phyloP scores from a whole-genome alignment of 2,329 filamentous ascomycete genomes.

The Fusarium sp. region DNA sequence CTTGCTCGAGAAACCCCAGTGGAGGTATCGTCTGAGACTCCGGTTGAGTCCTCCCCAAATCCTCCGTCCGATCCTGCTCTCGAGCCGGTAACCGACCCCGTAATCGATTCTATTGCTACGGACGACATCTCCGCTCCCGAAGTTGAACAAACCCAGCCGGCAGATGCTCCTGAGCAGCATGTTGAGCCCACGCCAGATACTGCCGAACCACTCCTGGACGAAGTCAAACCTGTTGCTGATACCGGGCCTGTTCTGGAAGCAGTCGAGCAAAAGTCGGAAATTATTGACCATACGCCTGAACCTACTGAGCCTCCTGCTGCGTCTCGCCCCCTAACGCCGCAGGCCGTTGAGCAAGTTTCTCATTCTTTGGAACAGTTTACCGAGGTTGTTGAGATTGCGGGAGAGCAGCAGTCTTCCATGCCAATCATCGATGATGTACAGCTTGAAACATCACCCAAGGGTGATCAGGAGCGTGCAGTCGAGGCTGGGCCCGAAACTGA shows the following conservation, averaged over 20 bases:
- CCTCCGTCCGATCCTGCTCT: neutral
- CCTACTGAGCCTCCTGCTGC: neutral
- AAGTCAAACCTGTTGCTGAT: constrained; percentile 1
- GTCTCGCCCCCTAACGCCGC: constrained; percentile 1
- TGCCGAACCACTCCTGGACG: neutral
- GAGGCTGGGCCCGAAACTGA: neutral
- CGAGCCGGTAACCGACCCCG: neutral
- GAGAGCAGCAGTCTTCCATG: neutral
- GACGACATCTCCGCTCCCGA: neutral
- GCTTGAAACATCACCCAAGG: neutral
- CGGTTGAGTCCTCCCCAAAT: neutral
- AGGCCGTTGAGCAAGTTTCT: neutral
- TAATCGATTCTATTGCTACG: neutral
- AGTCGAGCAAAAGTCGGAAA: neutral
- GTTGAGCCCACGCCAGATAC: neutral
- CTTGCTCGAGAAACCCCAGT: constrained; percentile 14
- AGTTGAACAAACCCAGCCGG: neutral
- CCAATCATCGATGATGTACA: neutral
- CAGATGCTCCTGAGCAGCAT: neutral
- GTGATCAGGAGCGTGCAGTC: neutral
- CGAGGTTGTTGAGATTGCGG: constrained; percentile 1
- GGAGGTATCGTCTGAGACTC: constrained; percentile 4
- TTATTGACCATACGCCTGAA: neutral
- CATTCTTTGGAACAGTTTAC: neutral
- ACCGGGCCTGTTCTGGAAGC: neutral